Conservation (phyloP, 208 protist species). For the Phytomonas serpens region DNA sequence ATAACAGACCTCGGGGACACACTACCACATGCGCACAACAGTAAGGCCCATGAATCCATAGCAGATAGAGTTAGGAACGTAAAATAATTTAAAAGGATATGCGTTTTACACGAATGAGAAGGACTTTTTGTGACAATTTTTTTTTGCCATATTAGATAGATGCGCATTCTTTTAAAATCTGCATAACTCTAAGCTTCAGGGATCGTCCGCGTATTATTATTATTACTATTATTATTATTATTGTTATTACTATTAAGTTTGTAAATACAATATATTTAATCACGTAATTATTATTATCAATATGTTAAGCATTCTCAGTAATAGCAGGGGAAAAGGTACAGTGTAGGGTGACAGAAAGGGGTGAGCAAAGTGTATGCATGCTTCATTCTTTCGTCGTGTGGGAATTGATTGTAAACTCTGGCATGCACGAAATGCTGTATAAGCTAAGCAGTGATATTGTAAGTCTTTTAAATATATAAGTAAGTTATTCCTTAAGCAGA, state of each 20-base stretch:
- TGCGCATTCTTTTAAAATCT: background rate
- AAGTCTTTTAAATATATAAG: background rate
- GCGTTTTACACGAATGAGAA: background rate
- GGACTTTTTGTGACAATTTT: background rate
- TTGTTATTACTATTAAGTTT: conserved; percentile 5
- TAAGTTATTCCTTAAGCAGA: background rate
- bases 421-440: background rate
- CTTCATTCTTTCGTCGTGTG: background rate
- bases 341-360: background rate
- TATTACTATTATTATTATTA: conserved; percentile 9
- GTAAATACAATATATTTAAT: background rate
- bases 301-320: background rate
- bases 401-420: background rate
- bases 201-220: background rate
- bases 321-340: background rate
- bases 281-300: background rate
- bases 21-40: conserved; percentile 74
- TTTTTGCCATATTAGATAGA: background rate
- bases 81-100: conserved; percentile 8
- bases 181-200: background rate
- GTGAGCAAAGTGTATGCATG: background rate
- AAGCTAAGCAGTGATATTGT: background rate
- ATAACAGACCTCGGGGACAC: conserved; percentile 34
- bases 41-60: conserved; percentile 21
- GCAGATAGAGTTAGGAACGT: conserved; percentile 1